phyloP scores from a whole-genome alignment of 257 asterid species.

The Phtheirospermum japonicum region DNA sequence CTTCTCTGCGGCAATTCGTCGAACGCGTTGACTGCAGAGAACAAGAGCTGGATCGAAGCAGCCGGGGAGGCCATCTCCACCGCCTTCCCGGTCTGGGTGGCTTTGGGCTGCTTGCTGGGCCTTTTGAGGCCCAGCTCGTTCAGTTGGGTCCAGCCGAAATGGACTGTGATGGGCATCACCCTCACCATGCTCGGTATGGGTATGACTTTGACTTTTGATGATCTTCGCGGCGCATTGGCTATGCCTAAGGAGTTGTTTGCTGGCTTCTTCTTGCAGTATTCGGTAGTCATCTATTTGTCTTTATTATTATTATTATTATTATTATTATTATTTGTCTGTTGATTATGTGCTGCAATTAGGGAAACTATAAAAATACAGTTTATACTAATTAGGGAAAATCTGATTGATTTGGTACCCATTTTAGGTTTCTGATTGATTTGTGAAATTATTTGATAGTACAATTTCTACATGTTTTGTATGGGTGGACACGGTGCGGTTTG shows the following conservation, averaged over 20 bases:
- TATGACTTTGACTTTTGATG: constrained; percentile 85
- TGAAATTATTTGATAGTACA: too few species aligned
- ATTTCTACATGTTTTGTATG: too few species aligned
- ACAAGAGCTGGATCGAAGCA: constrained; percentile 54
- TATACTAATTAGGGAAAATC: too few species aligned
- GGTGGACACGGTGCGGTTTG: too few species aligned
- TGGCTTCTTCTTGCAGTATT: constrained; percentile 73
- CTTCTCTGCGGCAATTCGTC: constrained; percentile 52
- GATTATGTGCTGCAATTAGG: too few species aligned
- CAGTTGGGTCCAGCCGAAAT: constrained; percentile 76
- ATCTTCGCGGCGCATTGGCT: constrained; percentile 76
- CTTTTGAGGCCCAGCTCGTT: constrained; percentile 56
- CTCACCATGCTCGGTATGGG: constrained; percentile 97
- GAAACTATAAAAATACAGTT: too few species aligned
- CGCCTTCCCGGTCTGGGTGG: constrained; percentile 87
- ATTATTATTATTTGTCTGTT: neutral
- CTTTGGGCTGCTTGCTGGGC: constrained; percentile 78
- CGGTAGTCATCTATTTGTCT: constrained; percentile 40
- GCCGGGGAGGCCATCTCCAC: constrained; percentile 63
- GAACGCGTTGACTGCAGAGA: constrained; percentile 33
- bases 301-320: neutral
- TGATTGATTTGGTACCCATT: too few species aligned
- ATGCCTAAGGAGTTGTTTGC: constrained; percentile 78
- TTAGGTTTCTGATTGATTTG: too few species aligned
- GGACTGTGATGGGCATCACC: constrained; percentile 82